Evolutionary conservation across 768 basidiomycete genomes (phyloP).

Genomic region (Calocybe cyanea): DNA sequence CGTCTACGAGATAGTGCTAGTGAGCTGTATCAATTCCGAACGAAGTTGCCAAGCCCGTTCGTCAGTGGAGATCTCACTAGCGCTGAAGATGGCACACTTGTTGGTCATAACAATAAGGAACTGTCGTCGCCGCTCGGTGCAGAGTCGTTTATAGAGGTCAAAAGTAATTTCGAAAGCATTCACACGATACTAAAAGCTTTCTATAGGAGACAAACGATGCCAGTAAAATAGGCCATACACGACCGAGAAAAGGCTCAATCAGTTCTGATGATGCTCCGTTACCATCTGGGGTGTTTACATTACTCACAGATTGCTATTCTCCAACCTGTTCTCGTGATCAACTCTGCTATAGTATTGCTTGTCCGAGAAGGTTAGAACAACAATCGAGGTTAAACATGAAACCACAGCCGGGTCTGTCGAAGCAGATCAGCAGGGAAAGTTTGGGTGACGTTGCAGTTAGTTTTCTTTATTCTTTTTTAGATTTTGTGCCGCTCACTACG

Average conservation of each 20-base stretch:
- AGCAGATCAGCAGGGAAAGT: conserved; percentile 79
- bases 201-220: conserved; percentile 27
- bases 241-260: conserved; percentile 38
- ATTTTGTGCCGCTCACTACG: conserved; percentile 1
- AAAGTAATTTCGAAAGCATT: conserved; percentile 1
- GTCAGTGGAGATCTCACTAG: conserved; percentile 67
- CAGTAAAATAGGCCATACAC: conserved; percentile 20
- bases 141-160: conserved; percentile 26
- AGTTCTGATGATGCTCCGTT: conserved; percentile 62
- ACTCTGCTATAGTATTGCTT: conserved; percentile 97
- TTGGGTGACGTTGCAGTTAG: conserved; percentile 73
- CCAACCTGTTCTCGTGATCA: conserved; percentile 93
- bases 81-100: conserved; percentile 26
- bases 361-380: conserved; percentile 90
- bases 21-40: conserved; percentile 93
- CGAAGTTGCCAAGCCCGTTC: conserved; percentile 79
- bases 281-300: conserved; percentile 92
- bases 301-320: conserved; percentile 96
- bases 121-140: conserved; percentile 11
- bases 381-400: conserved; percentile 94
- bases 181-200: neutral
- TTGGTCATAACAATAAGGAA: conserved; percentile 12
- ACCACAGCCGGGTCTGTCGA: conserved; percentile 82
- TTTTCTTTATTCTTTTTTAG: conserved; percentile 13
- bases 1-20: conserved; percentile 82